These are phyloP conservation scores for Ulota crispa DNA, from an alignment of 225 moss, liverwort and hornwort species.

Conservation along the genomic window DNA sequence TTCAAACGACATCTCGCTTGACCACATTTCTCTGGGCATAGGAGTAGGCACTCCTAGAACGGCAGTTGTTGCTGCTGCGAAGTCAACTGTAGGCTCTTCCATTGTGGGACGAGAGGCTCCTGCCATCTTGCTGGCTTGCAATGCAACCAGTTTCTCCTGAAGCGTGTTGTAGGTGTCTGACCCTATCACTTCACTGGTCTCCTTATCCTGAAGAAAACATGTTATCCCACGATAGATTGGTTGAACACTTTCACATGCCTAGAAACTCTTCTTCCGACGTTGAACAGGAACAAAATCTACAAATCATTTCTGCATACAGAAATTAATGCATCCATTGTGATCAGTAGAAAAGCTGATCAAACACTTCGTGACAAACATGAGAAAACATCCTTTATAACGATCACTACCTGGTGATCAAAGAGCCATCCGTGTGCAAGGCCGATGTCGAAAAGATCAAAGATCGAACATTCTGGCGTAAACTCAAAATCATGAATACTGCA, in stretches of 20 bases:
- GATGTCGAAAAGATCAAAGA: conserved; percentile 97
- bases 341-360: conserved; percentile 16
- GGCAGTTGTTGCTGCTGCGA: conserved; percentile 90
- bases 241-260: background rate
- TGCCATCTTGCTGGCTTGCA: conserved; percentile 63
- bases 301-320: background rate
- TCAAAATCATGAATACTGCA: conserved; percentile 98
- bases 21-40: conserved; percentile 58
- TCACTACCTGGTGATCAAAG: conserved; percentile 89
- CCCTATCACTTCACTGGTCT: conserved; percentile 74
- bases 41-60: conserved; percentile 87
- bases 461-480: conserved; percentile 92
- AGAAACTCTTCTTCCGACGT: background rate
- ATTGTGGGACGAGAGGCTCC: conserved; percentile 31
- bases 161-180: conserved; percentile 92
- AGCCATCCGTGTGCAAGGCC: conserved; percentile 99
- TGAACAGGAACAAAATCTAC: background rate
- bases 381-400: background rate
- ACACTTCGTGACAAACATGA: background rate
- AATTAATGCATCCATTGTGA: background rate
- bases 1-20: conserved; percentile 63
- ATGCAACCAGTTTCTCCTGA: conserved; percentile 82
- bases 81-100: conserved; percentile 87
- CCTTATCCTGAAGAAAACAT: conserved; percentile 67
- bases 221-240: background rate